A percentile compares a stretch with the other conserved stretches of the same genome.
These are phyloP conservation scores for Ganoderma resinaceum DNA, from an alignment of 1,284 basidiomycete genomes.

Conservation along the genomic window DNA sequence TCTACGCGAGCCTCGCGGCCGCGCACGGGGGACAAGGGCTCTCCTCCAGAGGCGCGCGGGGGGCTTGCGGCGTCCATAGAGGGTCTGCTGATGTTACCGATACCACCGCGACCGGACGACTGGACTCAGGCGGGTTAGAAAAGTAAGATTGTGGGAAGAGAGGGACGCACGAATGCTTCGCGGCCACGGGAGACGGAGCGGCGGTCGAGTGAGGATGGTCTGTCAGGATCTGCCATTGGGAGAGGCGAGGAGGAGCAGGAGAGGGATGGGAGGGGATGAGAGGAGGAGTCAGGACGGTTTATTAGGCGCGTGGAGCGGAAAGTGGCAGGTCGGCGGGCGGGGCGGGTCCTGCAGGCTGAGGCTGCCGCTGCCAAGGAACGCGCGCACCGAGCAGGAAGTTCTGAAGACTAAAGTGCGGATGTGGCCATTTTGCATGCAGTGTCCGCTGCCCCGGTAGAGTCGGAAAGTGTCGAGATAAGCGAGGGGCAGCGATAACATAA, in stretches of 20 bases:
- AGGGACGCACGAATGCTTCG: conserved; percentile 37
- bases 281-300: conserved; percentile 3
- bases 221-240: conserved; percentile 7
- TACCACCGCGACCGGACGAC: conserved; percentile 72
- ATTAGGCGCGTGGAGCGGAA: not conserved
- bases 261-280: conserved; percentile 11
- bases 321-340: not conserved
- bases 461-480: not conserved
- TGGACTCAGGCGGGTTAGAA: conserved; percentile 35
- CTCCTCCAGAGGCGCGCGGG: conserved; percentile 44
- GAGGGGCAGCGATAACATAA: too few relatives aligned
- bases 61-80: conserved; percentile 46
- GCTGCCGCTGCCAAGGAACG: not conserved
- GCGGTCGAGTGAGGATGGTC: conserved; percentile 21
- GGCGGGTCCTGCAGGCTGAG: too few relatives aligned
- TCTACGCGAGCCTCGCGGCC: conserved; percentile 61
- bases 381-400: not conserved
- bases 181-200: conserved; percentile 41
- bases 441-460: not conserved
- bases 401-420: not conserved
- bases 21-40: conserved; percentile 46
- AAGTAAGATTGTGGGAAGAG: conserved; percentile 2
- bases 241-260: conserved; percentile 4
- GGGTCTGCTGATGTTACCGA: conserved; percentile 67
- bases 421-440: not conserved